A percentile compares a stretch with the other conserved stretches of the same genome.
Evolutionary conservation across 345 rosid species (phyloP).

Genomic region (Eutrema heterophyllum): DNA sequence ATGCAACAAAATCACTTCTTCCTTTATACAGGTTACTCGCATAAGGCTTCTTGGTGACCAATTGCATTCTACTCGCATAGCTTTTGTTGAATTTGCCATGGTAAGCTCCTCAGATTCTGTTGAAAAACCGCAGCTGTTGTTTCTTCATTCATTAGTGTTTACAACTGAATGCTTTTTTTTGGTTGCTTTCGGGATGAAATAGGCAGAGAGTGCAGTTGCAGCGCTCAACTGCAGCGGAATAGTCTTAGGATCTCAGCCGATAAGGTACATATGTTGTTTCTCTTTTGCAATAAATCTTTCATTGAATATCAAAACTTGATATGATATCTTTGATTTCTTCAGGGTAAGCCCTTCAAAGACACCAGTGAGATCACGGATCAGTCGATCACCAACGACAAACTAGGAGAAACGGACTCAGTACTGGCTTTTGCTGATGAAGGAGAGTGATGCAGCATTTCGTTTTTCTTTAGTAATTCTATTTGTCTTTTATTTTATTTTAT

Average conservation of each 20-base stretch:
- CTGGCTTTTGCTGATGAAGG: slow-evolving; percentile 1
- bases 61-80: slow-evolving; percentile 79
- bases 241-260: slow-evolving; percentile 65
- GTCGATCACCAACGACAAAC: slow-evolving; percentile 30
- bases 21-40: slow-evolving; percentile 55
- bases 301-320: background rate
- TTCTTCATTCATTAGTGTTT: background rate
- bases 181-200: slow-evolving; percentile 21
- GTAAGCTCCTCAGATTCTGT: slow-evolving; percentile 35
- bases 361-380: slow-evolving; percentile 61
- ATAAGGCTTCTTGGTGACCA: slow-evolving; percentile 84
- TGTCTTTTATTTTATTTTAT: background rate
- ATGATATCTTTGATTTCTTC: background rate
- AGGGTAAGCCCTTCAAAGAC: slow-evolving; percentile 91
- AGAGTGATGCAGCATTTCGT: slow-evolving; percentile 18
- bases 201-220: slow-evolving; percentile 81
- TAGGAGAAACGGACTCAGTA: background rate
- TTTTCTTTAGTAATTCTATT: background rate
- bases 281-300: background rate
- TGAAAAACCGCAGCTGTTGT: background rate
- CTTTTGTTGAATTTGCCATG: slow-evolving; percentile 82
- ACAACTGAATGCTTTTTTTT: background rate
- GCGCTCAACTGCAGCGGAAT: slow-evolving; percentile 77
- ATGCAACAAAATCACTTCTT: background rate
- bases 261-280: slow-evolving; percentile 47